Evolutionary conservation across 1,284 basidiomycete genomes (phyloP), one percentile per base, ranked within the genome.

Genomic region (Polyporus tsugae): DNA sequence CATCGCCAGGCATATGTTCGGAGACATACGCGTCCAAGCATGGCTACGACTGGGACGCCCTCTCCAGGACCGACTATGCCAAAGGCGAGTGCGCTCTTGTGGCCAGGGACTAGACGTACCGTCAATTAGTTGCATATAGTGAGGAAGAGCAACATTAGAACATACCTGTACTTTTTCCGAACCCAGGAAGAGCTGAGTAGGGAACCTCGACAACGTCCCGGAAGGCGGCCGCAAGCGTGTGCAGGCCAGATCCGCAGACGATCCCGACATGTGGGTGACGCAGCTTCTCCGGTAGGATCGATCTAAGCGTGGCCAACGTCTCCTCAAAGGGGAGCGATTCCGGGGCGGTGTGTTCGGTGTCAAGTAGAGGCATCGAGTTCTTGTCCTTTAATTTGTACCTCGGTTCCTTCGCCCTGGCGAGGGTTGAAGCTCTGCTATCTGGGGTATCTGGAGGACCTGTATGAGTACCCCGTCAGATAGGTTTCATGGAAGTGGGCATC

Each of bases 81-180:
- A 80, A 96, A 95, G 0, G 92, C 94, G 22, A 96, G 83, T 9
- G 84, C 80, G 68, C 92, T 94, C 78, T 88, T 87, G 75, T 96
- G 95, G 25, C 95, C 95, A 33, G 80, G 80, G 11, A 95, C 94
- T 89, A 75, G 65, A 39, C 64, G n/a, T 19, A 19, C 41, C 17
- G 46, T 52, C 13, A 52, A 29, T 52, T 25, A 3, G 11, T 10
- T 10, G 46, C 22, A 52, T 25, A 41, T 9, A 35, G 11, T 53
- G 36, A 64, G n/a, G 49, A 59, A 63, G 29, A 29, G 19, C 17
- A 41, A 62, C 2, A 4, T 17, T 35, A 25, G 35, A 35, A 59
- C 85, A 64, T 74, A 92, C 92, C 92, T 64, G 92, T 93, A 75
- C 91, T 94, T 71, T 83, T 83, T n/a, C 85, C 86, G 73, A 94